A percentile compares a stretch with the other conserved stretches of the same genome.
Conservation (phyloP, 2,329 filamentous ascomycete genomes). For the Fusarium pseudoanthophilum region DNA sequence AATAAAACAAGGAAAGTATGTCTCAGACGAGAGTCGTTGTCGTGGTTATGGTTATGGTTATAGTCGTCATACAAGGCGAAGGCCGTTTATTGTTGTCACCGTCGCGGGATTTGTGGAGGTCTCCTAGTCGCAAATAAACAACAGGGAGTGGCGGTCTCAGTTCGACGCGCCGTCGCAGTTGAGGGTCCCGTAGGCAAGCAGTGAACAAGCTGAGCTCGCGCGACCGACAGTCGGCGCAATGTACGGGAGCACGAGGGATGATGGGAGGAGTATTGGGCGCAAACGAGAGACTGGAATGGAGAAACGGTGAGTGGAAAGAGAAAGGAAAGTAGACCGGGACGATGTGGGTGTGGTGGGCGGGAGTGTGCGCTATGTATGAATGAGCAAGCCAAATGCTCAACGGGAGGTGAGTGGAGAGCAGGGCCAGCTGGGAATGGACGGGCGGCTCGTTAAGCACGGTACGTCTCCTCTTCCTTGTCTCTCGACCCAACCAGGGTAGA, state of each 20-base stretch:
- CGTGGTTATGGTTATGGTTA: slow-evolving; percentile 11
- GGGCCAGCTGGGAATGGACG: slow-evolving; percentile 29
- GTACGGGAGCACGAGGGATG: slow-evolving; percentile 34
- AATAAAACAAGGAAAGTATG: slow-evolving; percentile 16
- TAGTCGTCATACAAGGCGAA: slow-evolving; percentile 18
- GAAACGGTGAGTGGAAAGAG: slow-evolving; percentile 46
- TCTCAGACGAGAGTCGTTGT: slow-evolving; percentile 15
- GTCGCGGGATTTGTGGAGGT: slow-evolving; percentile 21
- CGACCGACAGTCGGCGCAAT: slow-evolving; percentile 36
- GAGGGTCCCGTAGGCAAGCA: slow-evolving; percentile 19
- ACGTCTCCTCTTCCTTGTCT: slow-evolving; percentile 21
- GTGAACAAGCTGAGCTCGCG: slow-evolving; percentile 32
- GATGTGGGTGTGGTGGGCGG: slow-evolving; percentile 42
- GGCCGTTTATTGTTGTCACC: slow-evolving; percentile 26
- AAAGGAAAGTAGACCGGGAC: slow-evolving; percentile 39
- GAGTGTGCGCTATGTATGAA: slow-evolving; percentile 43
- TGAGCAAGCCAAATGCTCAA: slow-evolving; percentile 21
- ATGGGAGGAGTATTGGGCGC: slow-evolving; percentile 39
- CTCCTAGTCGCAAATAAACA: slow-evolving; percentile 32
- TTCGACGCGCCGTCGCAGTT: slow-evolving; percentile 36
- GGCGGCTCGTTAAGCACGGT: slow-evolving; percentile 9
- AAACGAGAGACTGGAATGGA: slow-evolving; percentile 51
- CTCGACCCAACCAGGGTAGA: slow-evolving; percentile 16
- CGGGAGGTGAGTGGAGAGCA: slow-evolving; percentile 24
- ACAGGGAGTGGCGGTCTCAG: slow-evolving; percentile 16